Conservation (phyloP, 192 early-diverging fungal genomes). For the Coemansia sp. region DNA sequence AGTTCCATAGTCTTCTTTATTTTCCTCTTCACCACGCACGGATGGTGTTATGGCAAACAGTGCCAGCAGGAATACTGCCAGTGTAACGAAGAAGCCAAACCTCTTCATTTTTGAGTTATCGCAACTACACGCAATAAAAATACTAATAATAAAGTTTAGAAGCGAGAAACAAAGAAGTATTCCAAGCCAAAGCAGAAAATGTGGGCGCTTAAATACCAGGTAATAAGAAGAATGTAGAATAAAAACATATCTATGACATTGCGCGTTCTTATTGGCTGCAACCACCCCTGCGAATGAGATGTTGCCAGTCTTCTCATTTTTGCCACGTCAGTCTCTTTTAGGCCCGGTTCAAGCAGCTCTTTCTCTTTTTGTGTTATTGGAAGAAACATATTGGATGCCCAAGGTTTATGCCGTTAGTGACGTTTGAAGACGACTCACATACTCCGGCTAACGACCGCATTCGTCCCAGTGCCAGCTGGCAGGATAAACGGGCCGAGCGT, state of each 20-base stretch:
- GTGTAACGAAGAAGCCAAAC: conserved; percentile 48
- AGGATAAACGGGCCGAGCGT: conserved; percentile 33
- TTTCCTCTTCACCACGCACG: conserved; percentile 44
- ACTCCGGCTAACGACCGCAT: background rate
- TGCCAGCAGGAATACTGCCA: conserved; percentile 46
- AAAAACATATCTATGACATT: conserved; percentile 43
- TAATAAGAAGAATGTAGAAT: background rate
- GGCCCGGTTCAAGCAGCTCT: background rate
- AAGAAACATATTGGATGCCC: conserved; percentile 1
- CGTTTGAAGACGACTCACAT: conserved; percentile 13
- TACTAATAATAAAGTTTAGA: conserved; percentile 1
- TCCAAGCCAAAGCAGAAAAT: conserved; percentile 4
- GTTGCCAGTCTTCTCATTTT: conserved; percentile 6
- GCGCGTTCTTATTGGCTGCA: conserved; percentile 33
- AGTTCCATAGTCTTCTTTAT: conserved; percentile 53
- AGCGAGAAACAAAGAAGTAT: conserved; percentile 8
- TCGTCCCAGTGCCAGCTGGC: conserved; percentile 18
- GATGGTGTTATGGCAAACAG: conserved; percentile 34
- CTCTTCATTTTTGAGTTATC: conserved; percentile 28
- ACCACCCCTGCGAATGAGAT: conserved; percentile 23
- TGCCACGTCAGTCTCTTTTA: conserved; percentile 21
- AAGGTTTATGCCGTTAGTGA: conserved; percentile 21
- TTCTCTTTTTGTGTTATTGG: background rate
- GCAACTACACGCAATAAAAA: conserved; percentile 2
- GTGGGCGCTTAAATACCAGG: conserved; percentile 22